Base-by-base conservation (phyloP, 768 basidiomycete genomes). In the Suillus cothurnatus region DNA sequence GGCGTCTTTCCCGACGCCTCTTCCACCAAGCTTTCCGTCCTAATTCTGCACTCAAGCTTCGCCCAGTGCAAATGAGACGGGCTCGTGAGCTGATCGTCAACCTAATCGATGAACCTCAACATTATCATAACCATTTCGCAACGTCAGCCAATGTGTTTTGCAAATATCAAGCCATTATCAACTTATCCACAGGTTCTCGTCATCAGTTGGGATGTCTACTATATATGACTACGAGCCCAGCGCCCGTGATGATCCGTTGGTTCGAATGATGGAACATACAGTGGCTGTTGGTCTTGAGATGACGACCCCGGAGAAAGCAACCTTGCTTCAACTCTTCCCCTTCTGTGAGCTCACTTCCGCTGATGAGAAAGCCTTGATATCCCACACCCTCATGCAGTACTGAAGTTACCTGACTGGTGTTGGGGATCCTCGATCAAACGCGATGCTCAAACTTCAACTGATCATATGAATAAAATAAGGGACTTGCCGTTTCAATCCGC, bases 11-110 rank as follows among this genome's bases (percentile, higher is more conserved):
- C 63, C 72, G 80, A 50, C 73, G 75, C 52, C 66, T 72, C 36
- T 81, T 81, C 62, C 76, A 79, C 68, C 77, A 80, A 58, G 74
- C 74, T 63, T 80, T 81, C 63, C 76, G 79, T 57, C 67, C 75
- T 21, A 74, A 73, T 6, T 66, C 77, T 57, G 61, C 69, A n/a
- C 32, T 61, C 6, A 65, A 63, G 5, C 75, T 73, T 56, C 69
- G 73, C 36, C 71, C 72, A 14, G 55, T 71, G 15, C 72, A 78
- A 49, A 66, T 70, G 7, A 68, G 69, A 49, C 71, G 71, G 45
- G 69, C 73, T 2, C n/a, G 67, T 55, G 71, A 67, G 26, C 52
- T 78, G n/a, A 67, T 79, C 28, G 66, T 71, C 28, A 68, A 71
- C 28, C 64, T 79, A 36, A 56, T 69, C 15, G 65, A 70, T 23